These are phyloP conservation scores for Sordariomycetes sp. DNA, from an alignment of 2,329 filamentous ascomycete genomes.

Conservation along the genomic window DNA sequence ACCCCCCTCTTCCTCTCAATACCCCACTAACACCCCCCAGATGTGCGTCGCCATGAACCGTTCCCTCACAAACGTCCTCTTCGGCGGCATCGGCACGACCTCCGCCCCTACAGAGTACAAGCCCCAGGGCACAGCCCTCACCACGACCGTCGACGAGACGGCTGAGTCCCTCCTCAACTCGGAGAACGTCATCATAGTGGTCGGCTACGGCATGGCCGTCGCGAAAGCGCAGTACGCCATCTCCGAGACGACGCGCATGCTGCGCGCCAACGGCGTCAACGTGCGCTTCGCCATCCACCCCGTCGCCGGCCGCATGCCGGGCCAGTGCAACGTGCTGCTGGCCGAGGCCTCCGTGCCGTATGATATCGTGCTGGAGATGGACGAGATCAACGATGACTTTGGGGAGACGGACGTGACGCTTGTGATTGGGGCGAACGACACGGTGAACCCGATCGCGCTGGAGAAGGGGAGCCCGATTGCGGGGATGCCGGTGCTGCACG, in stretches of 20 bases:
- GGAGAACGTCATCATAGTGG: slow-evolving; percentile 79
- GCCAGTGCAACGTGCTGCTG: slow-evolving; percentile 83
- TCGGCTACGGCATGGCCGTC: slow-evolving; percentile 90
- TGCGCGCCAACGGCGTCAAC: slow-evolving; percentile 66
- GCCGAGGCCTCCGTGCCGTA: slow-evolving; percentile 84
- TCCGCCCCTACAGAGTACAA: slow-evolving; percentile 45
- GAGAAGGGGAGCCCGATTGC: slow-evolving; percentile 77
- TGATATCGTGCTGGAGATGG: slow-evolving; percentile 90
- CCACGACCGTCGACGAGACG: slow-evolving; percentile 71
- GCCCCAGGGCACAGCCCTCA: slow-evolving; percentile 69
- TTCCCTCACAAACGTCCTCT: slow-evolving; percentile 78
- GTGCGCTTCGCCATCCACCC: slow-evolving; percentile 88
- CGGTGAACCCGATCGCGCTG: slow-evolving; percentile 81
- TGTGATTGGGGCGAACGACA: slow-evolving; percentile 88
- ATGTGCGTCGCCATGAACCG: slow-evolving; percentile 88
- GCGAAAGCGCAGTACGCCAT: slow-evolving; percentile 90
- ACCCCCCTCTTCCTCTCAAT: background rate
- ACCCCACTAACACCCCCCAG: background rate
- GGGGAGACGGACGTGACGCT: slow-evolving; percentile 74
- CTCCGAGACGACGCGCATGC: slow-evolving; percentile 64
- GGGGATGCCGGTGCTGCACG: slow-evolving; percentile 85
- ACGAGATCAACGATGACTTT: slow-evolving; percentile 93
- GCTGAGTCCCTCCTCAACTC: slow-evolving; percentile 65
- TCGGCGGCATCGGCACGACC: slow-evolving; percentile 66
- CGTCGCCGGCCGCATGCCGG: slow-evolving; percentile 84